Conservation (phyloP, 495 filamentous ascomycete genomes). For the Podospora conica region DNA sequence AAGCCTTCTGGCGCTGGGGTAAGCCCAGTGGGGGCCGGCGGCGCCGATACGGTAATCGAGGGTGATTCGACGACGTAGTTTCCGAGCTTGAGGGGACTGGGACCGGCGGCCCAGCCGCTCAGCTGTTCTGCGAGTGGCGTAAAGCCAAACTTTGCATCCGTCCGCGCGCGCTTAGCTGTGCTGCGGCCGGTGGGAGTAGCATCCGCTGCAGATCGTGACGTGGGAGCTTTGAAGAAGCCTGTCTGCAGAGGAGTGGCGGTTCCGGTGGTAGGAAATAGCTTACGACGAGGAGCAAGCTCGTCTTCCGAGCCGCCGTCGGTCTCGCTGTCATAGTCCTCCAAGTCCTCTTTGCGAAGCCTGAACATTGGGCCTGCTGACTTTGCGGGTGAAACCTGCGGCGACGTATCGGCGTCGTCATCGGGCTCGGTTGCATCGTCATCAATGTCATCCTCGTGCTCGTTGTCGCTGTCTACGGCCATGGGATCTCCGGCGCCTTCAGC, state of each 20-base stretch:
- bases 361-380: conserved; percentile 25
- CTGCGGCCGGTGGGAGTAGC: conserved; percentile 15
- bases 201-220: neutral
- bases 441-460: conserved; percentile 3
- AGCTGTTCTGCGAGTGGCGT: conserved; percentile 57
- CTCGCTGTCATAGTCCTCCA: conserved; percentile 28
- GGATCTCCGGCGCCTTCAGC: conserved; percentile 15
- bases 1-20: conserved; percentile 40
- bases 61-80: conserved; percentile 10
- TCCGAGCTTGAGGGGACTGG: conserved; percentile 39
- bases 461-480: conserved; percentile 28
- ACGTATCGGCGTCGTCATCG: conserved; percentile 18
- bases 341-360: conserved; percentile 32
- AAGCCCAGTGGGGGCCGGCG: conserved; percentile 12
- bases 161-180: conserved; percentile 19
- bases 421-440: neutral
- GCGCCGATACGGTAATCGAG: neutral
- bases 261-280: conserved; percentile 14
- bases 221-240: conserved; percentile 25
- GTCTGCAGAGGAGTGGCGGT: conserved; percentile 32
- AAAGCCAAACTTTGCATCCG: conserved; percentile 41
- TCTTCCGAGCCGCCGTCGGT: conserved; percentile 50
- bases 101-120: conserved; percentile 50
- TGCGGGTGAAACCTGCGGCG: conserved; percentile 29
- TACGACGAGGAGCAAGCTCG: conserved; percentile 34